phyloP scores from a whole-genome alignment of 2,329 filamentous ascomycete genomes.

The Aaosphaeria pasadenensis region DNA sequence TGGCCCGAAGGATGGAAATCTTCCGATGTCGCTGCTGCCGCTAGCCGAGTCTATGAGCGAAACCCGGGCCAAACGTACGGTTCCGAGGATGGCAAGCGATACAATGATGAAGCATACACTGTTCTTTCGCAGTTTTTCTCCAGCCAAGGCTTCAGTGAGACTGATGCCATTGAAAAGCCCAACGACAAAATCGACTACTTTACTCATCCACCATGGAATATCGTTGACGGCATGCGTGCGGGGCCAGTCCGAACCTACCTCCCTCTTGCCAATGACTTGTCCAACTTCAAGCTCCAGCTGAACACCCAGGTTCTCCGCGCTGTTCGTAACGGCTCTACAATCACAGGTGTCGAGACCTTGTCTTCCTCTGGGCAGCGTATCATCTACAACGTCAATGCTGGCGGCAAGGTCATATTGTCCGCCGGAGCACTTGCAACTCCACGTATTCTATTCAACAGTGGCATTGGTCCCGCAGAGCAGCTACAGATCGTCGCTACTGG shows the following conservation, averaged over 20 bases:
- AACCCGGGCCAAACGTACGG: slow-evolving; percentile 67
- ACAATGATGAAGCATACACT: slow-evolving; percentile 62
- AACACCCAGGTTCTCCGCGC: slow-evolving; percentile 65
- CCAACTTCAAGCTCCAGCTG: slow-evolving; percentile 65
- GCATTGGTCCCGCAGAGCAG: slow-evolving; percentile 60
- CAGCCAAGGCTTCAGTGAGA: slow-evolving; percentile 59
- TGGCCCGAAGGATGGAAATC: slow-evolving; percentile 71
- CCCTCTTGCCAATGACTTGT: slow-evolving; percentile 54
- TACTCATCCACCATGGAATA: slow-evolving; percentile 65
- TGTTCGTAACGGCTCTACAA: slow-evolving; percentile 57
- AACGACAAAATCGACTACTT: slow-evolving; percentile 60
- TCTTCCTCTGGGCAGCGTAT: slow-evolving; percentile 36
- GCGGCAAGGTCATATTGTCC: slow-evolving; percentile 64
- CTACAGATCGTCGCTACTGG: slow-evolving; percentile 44
- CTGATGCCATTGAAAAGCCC: slow-evolving; percentile 60
- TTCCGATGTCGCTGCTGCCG: slow-evolving; percentile 57
- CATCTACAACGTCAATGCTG: slow-evolving; percentile 54
- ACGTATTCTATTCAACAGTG: slow-evolving; percentile 65
- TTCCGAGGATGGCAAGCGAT: slow-evolving; percentile 62
- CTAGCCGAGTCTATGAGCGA: slow-evolving; percentile 64
- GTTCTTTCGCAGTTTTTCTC: slow-evolving; percentile 60
- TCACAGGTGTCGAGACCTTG: slow-evolving; percentile 63
- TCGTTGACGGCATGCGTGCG: slow-evolving; percentile 60
- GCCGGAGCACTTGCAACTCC: slow-evolving; percentile 67
- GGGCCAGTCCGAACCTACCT: slow-evolving; percentile 71